Evolutionary conservation across 2,329 filamentous ascomycete species (phyloP), one percentile per base, ranked within the genome.

Genomic region (Trichoderma oligosporum): DNA sequence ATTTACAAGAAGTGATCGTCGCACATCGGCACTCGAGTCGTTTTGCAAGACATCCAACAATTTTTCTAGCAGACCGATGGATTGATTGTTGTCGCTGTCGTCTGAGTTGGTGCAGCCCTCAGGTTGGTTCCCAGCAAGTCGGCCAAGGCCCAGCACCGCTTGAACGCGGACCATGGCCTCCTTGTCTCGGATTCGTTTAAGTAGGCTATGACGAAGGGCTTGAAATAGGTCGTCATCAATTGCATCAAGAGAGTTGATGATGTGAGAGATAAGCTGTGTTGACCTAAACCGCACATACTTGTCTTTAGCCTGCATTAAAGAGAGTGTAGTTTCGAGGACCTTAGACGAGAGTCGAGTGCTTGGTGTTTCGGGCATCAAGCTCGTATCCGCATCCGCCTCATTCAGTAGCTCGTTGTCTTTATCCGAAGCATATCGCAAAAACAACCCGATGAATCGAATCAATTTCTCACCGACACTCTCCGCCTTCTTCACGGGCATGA

Each of bases 211-310:
- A 52, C 90, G 83, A 60, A 97, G 79, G 59, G 90, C 83, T 65
- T 91, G 85, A 70, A 96, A 99, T 9, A 97, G 75, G 47, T 94
- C 90, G 69, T 96, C 91, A 66, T 97, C 94, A 65, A 97, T 90
- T 2, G 90, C 87, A 61, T 96, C 90, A 24, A 99, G 80, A 11
- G 88, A 94, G 74, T 96, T 96, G 74, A 99, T 87, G 61, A 97
- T 86, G 69, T 96, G 89, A 2, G 91, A 88, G 53, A 96, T 85
- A 52, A 96, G 83, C 70, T 99, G 94, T 0, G 93, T 95, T 4
- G 91, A 85, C 58, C 94, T 82, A 73, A 91, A 99, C 58, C 94
- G 84, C 45, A 97, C 88, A 59, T 88, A 88, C 73, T 97, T 97
- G 73, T 99, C 94, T 73, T 96, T 97, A 41, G 89, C 84, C 8